Evolutionary conservation across 2,329 filamentous ascomycete species (phyloP), one percentile per base, ranked within the genome.

Genomic region (Fonsecaea pugnacius): DNA sequence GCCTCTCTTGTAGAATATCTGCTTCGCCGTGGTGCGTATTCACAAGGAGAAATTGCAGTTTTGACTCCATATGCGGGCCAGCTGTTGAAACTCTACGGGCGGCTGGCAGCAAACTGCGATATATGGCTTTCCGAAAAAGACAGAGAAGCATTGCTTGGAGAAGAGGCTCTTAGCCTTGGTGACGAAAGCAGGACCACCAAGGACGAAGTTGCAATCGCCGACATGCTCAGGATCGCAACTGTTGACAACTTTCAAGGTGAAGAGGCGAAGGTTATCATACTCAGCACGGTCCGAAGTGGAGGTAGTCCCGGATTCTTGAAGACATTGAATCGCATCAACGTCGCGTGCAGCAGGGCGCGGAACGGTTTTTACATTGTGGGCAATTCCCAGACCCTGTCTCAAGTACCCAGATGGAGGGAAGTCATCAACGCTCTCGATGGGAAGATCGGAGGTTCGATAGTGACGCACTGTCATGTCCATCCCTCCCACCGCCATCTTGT

Each of bases 181-280:
- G 52, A 60, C 18, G 69, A 72, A 16, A 61, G 66, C 12, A 50
- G 38, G 51, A n/a, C 33, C 3, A 51, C 38, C 35, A 69, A 69
- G 60, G 63, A 68, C 10, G 55, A 71, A 38, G 59, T 74, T n/a
- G 52, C 67, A 7, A 66, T 74, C 33, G 58, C 60, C 8, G 63
- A 69, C 56, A 71, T 74, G 68, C 67, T 75, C 16, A 69, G 70
- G 32, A 57, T 75, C 35, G 68, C 73, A 2, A 75, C 71, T 1
- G 67, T 74, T 30, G 70, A 76, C 67, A 75, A 75, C 58, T 76
- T 76, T 52, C 75, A 77, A 63, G 75, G 75, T 4, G 74, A 76
- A 67, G 75, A 77, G 58, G 74, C 74, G 16, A 76, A 72, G 52
- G 62, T 76, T 2, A 66, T 76, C 56, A 71, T 77, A 10, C 64